These are phyloP conservation scores for Cenchrus purpureus DNA, from an alignment of 176 grass and related monocot genomes.

Conservation along the genomic window DNA sequence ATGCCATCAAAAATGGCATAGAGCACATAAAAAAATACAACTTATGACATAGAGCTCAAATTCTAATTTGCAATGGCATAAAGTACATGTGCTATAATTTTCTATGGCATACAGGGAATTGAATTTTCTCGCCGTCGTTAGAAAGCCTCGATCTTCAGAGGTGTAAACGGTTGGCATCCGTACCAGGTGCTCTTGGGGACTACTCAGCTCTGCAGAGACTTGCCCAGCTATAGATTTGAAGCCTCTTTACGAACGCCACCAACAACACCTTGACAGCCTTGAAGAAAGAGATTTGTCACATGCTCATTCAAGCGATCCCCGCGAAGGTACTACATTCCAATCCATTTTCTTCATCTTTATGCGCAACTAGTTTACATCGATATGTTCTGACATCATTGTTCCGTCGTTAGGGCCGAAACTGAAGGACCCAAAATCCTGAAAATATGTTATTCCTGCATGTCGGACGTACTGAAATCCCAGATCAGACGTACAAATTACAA, in stretches of 20 bases:
- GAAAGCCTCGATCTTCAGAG: neutral
- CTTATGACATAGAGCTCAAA: neutral
- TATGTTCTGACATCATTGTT: too few relatives aligned
- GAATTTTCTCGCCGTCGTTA: neutral
- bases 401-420: neutral
- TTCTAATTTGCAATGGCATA: too few relatives aligned
- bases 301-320: slow-evolving; percentile 4
- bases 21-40: too few relatives aligned
- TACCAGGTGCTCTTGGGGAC: neutral
- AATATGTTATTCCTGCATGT: neutral
- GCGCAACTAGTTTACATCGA: too few relatives aligned
- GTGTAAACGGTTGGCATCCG: neutral
- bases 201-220: neutral
- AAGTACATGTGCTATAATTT: too few relatives aligned
- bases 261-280: neutral
- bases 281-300: neutral
- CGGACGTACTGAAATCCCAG: too few relatives aligned
- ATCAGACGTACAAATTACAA: neutral
- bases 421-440: neutral
- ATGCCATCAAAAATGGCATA: too few relatives aligned
- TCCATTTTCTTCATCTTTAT: neutral
- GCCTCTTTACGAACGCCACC: neutral
- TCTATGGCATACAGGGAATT: too few relatives aligned
- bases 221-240: slow-evolving; percentile 21
- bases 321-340: neutral